A percentile compares a stretch with the other conserved stretches of the same genome.
Evolutionary conservation across 2,329 filamentous ascomycete genomes (phyloP).

Genomic region (Fusarium sp.): DNA sequence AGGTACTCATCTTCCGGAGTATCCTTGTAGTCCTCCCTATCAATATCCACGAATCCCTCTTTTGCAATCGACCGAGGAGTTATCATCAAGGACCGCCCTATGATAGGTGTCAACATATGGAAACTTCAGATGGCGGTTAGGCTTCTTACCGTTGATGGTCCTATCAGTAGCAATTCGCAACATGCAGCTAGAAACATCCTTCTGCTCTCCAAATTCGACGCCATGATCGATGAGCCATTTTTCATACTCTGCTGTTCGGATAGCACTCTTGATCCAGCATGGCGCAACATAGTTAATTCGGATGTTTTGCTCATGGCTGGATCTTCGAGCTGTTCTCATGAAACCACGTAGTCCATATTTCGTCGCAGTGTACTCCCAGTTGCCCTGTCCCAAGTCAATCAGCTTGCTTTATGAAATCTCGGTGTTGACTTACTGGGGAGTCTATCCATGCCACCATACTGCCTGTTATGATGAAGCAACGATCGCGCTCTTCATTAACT

Average conservation of each 20-base stretch:
- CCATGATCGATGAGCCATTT: constrained; percentile 54
- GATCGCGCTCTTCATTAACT: constrained; percentile 53
- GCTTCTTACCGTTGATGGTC: constrained; percentile 42
- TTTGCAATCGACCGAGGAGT: constrained; percentile 34
- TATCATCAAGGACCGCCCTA: constrained; percentile 40
- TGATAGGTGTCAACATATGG: not conserved
- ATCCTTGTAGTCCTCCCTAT: constrained; percentile 40
- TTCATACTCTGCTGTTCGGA: constrained; percentile 55
- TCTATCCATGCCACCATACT: constrained; percentile 63
- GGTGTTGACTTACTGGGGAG: constrained; percentile 47
- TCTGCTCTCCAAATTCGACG: constrained; percentile 55
- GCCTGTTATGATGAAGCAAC: constrained; percentile 62
- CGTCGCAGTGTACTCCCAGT: constrained; percentile 41
- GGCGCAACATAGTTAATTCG: constrained; percentile 61
- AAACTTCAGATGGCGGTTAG: not conserved
- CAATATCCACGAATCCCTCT: constrained; percentile 38
- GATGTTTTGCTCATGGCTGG: constrained; percentile 54
- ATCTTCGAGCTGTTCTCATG: constrained; percentile 35
- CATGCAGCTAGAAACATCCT: constrained; percentile 51
- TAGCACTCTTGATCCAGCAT: constrained; percentile 55
- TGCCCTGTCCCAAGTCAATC: constrained; percentile 2
- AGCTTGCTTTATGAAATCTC: fast-evolving
- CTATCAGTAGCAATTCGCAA: constrained; percentile 50
- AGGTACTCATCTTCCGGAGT: constrained; percentile 32
- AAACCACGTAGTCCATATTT: constrained; percentile 35